Evolutionary conservation across 495 filamentous ascomycete genomes (phyloP), one percentile per base, ranked within the genome.

Genomic region (Corynascus novoguineensis): DNA sequence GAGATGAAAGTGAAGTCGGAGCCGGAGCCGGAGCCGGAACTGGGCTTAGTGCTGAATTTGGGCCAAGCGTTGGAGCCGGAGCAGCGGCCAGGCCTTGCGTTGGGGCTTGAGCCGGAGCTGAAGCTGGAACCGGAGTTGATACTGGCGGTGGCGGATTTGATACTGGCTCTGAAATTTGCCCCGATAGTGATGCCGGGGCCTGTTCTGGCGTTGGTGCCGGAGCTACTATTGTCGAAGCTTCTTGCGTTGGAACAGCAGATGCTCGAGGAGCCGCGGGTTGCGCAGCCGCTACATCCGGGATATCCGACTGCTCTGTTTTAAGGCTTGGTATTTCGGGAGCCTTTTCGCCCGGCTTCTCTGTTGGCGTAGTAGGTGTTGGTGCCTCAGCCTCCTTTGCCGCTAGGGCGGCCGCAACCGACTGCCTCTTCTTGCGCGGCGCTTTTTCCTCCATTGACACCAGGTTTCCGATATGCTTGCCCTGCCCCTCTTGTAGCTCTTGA

Each of bases 401-500:
- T 11, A 64, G 51, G 38, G 31, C 52, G 47, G 58, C 68, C 40
- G 61, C 67, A 14, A 55, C 59, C 19, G 72, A 74, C 38, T 73
- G 71, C 56, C 71, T 71, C 64, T 81, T 82, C 64, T 71, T 79
- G 41, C 69, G 60, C 14, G 64, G 67, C 48, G 71, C 73, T 58
- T 78, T 81, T 67, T 72, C 78, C 57, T 81, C 76, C 51, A 80
- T 81, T 19, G 86, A 79, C 8, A 85, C 81, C 50, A 83, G 73
- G 63, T 86, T 88, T 50, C 86, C 87, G 38, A 91, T 81, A 59
- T 84, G 83, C 62, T 82, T 86, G 55, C 92, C 73, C 64, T 86
- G 88, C 28, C 86, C 89, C 68, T 88, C 86, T 45, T 75, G 76
- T 79, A 87, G 88, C 55, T 87, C 83, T 44, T 85, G 89, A 57